Evolutionary conservation across 805 yeast species (phyloP).

Genomic region (Teunomyces tritomae): DNA sequence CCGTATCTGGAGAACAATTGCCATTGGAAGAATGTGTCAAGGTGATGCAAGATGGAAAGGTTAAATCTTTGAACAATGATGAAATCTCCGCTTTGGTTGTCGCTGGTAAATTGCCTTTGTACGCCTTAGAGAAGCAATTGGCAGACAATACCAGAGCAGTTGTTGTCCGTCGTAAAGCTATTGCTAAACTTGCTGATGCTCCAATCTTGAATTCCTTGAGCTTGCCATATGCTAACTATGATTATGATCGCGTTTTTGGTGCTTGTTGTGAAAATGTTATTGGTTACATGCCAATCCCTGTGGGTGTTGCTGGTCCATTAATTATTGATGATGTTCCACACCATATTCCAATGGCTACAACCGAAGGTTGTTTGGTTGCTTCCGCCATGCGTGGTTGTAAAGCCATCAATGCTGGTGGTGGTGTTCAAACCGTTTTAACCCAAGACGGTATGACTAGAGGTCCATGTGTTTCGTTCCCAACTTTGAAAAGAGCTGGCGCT

Average conservation of each 20-base stretch:
- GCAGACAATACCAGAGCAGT: slow-evolving; percentile 92
- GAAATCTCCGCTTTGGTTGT: slow-evolving; percentile 73
- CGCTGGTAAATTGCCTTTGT: slow-evolving; percentile 80
- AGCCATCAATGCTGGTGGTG: slow-evolving; percentile 96
- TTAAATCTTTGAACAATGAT: slow-evolving; percentile 61
- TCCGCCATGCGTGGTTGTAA: slow-evolving; percentile 99
- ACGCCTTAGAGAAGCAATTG: slow-evolving; percentile 91
- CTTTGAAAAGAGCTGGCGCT: slow-evolving; percentile 84
- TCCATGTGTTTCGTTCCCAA: slow-evolving; percentile 90
- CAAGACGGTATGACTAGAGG: slow-evolving; percentile 99
- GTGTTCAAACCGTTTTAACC: slow-evolving; percentile 86
- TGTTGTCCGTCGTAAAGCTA: slow-evolving; percentile 86
- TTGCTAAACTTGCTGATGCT: slow-evolving; percentile 77
- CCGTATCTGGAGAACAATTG: slow-evolving; percentile 24
- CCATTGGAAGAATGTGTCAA: slow-evolving; percentile 64
- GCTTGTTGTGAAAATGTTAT: slow-evolving; percentile 99
- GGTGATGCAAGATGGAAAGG: slow-evolving; percentile 67
- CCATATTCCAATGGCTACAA: slow-evolving; percentile 98
- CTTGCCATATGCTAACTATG: slow-evolving; percentile 80
- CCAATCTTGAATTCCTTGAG: slow-evolving; percentile 69
- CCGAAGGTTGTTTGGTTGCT: slow-evolving; percentile 98
- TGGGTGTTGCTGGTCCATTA: slow-evolving; percentile 97
- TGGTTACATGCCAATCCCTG: slow-evolving; percentile 94
- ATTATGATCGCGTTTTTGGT: slow-evolving; percentile 94
- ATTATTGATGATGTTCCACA: slow-evolving; percentile 83